Evolutionary conservation across 1,139 yeast genomes (phyloP).

Genomic region (Magnusiomyces clavatus): DNA sequence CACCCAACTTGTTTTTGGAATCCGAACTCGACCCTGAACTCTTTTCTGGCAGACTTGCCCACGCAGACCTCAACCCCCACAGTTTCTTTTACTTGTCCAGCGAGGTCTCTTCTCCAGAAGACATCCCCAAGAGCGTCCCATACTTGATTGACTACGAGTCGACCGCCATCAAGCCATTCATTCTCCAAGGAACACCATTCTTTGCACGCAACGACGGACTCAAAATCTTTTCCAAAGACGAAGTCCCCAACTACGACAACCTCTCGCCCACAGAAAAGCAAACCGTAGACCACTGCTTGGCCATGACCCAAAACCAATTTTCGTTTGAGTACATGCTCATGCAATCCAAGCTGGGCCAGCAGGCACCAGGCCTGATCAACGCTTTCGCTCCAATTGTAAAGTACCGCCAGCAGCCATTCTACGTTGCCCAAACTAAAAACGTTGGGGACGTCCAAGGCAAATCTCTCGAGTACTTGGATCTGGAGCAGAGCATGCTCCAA

Average conservation of each 20-base stretch:
- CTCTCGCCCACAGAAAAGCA: slow-evolving; percentile 66
- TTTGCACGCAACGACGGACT: slow-evolving; percentile 85
- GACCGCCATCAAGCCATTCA: slow-evolving; percentile 69
- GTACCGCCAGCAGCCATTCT: slow-evolving; percentile 33
- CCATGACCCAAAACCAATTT: slow-evolving; percentile 84
- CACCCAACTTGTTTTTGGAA: slow-evolving; percentile 40
- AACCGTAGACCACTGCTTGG: slow-evolving; percentile 78
- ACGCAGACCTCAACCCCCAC: slow-evolving; percentile 87
- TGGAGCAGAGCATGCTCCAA: slow-evolving; percentile 68
- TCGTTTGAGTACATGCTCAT: slow-evolving; percentile 77
- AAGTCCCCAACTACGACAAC: slow-evolving; percentile 60
- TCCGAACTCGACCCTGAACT: slow-evolving; percentile 33
- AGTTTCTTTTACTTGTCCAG: slow-evolving; percentile 51
- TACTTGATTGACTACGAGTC: slow-evolving; percentile 77
- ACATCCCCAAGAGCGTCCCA: slow-evolving; percentile 20
- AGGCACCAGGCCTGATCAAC: slow-evolving; percentile 43
- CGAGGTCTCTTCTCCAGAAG: slow-evolving; percentile 23
- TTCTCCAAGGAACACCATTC: slow-evolving; percentile 68
- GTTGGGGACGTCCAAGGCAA: slow-evolving; percentile 44
- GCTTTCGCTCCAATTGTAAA: slow-evolving; percentile 39
- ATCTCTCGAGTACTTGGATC: slow-evolving; percentile 61
- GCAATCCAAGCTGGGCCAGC: slow-evolving; percentile 37
- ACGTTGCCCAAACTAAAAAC: slow-evolving; percentile 40
- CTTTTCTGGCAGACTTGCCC: slow-evolving; percentile 62
- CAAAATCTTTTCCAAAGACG: slow-evolving; percentile 69